A percentile compares a stretch with the other conserved stretches of the same genome.
phyloP scores from a whole-genome alignment of 2,329 filamentous ascomycete species.

The Orbilia brochopaga region DNA sequence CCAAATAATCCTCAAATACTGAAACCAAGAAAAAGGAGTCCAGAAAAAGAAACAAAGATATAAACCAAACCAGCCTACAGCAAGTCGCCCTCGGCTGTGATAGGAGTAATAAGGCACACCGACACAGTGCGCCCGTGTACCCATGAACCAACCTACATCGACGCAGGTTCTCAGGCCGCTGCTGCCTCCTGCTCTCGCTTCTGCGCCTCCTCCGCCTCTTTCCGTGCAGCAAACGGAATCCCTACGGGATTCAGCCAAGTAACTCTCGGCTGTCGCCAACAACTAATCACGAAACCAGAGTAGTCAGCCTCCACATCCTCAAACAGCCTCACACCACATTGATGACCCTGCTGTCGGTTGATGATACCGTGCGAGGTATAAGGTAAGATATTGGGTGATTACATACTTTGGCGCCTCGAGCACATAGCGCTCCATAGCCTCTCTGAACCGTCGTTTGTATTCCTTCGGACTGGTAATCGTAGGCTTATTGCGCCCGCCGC shows the following conservation, averaged over 20 bases:
- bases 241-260: slow-evolving; percentile 50
- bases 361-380: slow-evolving; percentile 9
- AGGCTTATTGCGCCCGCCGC: slow-evolving; percentile 78
- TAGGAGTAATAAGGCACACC: too few species aligned
- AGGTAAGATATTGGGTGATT: slow-evolving; percentile 2
- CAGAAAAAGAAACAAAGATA: slow-evolving; percentile 3
- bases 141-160: too few species aligned
- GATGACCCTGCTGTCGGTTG: neutral
- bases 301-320: slow-evolving; percentile 9
- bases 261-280: slow-evolving; percentile 50
- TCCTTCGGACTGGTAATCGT: slow-evolving; percentile 97
- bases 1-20: neutral
- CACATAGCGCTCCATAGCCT: slow-evolving; percentile 89
- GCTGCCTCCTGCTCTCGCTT: slow-evolving; percentile 20
- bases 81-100: too few species aligned
- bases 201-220: slow-evolving; percentile 42
- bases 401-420: slow-evolving; percentile 55
- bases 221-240: slow-evolving; percentile 47
- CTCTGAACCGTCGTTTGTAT: slow-evolving; percentile 93
- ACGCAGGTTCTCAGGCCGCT: slow-evolving; percentile 4
- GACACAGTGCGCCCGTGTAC: too few species aligned
- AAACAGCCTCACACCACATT: slow-evolving; percentile 11
- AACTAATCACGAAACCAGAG: slow-evolving; percentile 19
- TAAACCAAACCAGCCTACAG: too few species aligned
- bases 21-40: neutral